phyloP scores from a whole-genome alignment of 805 yeast species.

The Candida koratica region DNA sequence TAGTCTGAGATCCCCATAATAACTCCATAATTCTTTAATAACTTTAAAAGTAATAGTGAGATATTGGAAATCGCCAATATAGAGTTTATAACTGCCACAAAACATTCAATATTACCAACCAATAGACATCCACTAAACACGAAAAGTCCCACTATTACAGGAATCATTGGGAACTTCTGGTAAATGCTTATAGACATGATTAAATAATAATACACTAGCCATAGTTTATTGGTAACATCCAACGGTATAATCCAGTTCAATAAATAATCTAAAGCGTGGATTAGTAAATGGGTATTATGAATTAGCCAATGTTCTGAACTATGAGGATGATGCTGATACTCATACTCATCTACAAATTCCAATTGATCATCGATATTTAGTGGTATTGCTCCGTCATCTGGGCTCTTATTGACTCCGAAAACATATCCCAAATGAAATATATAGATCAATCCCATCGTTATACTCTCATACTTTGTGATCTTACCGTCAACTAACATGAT shows the following conservation, averaged over 20 bases:
- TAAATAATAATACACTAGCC: slow-evolving; percentile 4
- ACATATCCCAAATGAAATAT: slow-evolving; percentile 23
- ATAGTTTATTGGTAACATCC: neutral
- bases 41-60: slow-evolving; percentile 22
- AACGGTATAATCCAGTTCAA: slow-evolving; percentile 6
- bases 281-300: slow-evolving; percentile 5
- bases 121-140: neutral
- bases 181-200: neutral
- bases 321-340: neutral
- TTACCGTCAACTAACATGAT: slow-evolving; percentile 31
- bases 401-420: slow-evolving; percentile 17
- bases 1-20: slow-evolving; percentile 45
- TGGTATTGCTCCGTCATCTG: slow-evolving; percentile 13
- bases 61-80: slow-evolving; percentile 25
- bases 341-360: slow-evolving; percentile 5
- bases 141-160: neutral
- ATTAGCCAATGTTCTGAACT: slow-evolving; percentile 1
- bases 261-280: slow-evolving; percentile 11
- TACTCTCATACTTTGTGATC: slow-evolving; percentile 30
- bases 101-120: neutral
- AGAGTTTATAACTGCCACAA: slow-evolving; percentile 23
- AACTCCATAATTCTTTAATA: slow-evolving; percentile 43
- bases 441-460: slow-evolving; percentile 23
- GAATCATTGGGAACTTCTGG: neutral
- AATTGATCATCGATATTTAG: slow-evolving; percentile 14